Evolutionary conservation across 179 eudicot genomes (phyloP).

Genomic region (Monotropa hypopitys): DNA sequence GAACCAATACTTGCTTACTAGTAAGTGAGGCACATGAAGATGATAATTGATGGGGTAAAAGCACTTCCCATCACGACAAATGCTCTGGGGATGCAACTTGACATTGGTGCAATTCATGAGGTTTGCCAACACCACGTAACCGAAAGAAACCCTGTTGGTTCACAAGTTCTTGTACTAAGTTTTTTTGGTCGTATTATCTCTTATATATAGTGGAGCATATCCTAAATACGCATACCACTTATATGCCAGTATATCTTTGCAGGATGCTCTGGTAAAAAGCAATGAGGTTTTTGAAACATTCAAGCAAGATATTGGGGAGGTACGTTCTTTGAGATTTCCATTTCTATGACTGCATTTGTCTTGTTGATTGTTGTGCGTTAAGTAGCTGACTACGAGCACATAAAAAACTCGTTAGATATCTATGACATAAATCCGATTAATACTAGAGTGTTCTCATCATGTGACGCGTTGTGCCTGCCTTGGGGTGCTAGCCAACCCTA

Average conservation of each 20-base stretch:
- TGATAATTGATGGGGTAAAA: neutral
- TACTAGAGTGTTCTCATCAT: too few species aligned
- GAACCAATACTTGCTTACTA: neutral
- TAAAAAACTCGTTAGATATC: too few species aligned
- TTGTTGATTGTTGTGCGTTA: neutral
- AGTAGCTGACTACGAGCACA: too few species aligned
- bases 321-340: constrained; percentile 11
- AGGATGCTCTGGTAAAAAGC: constrained; percentile 94
- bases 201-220: neutral
- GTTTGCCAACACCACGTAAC: neutral
- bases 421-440: too few species aligned
- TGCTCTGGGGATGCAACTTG: neutral
- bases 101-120: neutral
- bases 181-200: neutral
- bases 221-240: neutral
- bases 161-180: neutral
- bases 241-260: constrained; percentile 14
- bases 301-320: constrained; percentile 96
- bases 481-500: too few species aligned
- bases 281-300: constrained; percentile 95
- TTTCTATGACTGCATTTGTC: neutral
- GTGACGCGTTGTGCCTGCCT: too few species aligned
- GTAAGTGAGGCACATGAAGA: neutral
- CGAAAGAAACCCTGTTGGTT: neutral
- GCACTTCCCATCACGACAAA: neutral